Conservation (phyloP, 2,329 filamentous ascomycete genomes). For the Talaromyces marneffei region DNA sequence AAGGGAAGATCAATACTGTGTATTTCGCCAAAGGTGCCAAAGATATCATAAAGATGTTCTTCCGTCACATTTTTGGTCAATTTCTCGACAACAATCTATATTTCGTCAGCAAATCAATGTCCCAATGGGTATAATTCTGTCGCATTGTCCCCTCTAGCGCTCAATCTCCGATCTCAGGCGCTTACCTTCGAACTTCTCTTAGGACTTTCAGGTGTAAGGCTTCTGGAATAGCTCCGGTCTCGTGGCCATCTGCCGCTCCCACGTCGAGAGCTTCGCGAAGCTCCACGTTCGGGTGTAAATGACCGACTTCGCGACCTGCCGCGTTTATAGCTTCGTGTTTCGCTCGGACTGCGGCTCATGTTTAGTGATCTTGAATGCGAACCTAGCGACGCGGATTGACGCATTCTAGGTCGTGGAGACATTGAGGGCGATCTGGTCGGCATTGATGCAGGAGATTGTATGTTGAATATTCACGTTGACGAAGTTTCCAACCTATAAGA, state of each 20-base stretch:
- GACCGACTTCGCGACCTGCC: slow-evolving; percentile 27
- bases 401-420: slow-evolving; percentile 21
- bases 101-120: neutral
- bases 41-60: slow-evolving; percentile 83
- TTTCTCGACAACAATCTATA: slow-evolving; percentile 93
- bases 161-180: neutral
- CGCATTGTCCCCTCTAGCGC: neutral
- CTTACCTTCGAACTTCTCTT: slow-evolving; percentile 23
- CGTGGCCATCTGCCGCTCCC: slow-evolving; percentile 36
- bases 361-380: slow-evolving; percentile 27
- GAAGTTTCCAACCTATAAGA: neutral
- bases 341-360: slow-evolving; percentile 24
- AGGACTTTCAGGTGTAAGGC: slow-evolving; percentile 24
- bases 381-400: slow-evolving; percentile 33
- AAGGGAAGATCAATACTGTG: slow-evolving; percentile 84
- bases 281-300: slow-evolving; percentile 23
- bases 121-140: neutral
- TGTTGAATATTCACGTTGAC: neutral
- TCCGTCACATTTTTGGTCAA: slow-evolving; percentile 93
- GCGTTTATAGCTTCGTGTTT: slow-evolving; percentile 24
- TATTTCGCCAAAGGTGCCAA: slow-evolving; percentile 79
- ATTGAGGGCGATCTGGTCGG: slow-evolving; percentile 17
- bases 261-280: slow-evolving; percentile 36
- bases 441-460: neutral
- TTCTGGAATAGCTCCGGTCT: slow-evolving; percentile 34